These are phyloP conservation scores for Mycocentrospora acerina DNA, from an alignment of 2,329 filamentous ascomycete genomes.

Conservation along the genomic window DNA sequence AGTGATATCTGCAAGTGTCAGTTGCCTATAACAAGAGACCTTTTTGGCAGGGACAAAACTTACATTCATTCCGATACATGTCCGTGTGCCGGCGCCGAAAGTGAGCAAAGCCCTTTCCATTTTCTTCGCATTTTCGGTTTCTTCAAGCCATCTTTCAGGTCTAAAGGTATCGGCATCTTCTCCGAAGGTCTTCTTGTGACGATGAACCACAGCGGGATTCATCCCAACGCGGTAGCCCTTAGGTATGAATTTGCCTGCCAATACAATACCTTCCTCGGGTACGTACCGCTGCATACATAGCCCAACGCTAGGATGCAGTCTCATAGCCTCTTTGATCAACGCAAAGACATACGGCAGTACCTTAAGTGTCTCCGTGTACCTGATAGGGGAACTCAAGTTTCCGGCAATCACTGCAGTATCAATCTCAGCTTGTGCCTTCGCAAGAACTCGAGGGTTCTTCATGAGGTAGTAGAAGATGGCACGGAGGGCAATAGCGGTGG, in stretches of 20 bases:
- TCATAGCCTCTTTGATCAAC: slow-evolving; percentile 47
- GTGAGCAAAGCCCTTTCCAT: too few species aligned
- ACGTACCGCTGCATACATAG: slow-evolving; percentile 19
- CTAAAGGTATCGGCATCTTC: background rate
- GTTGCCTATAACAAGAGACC: too few species aligned
- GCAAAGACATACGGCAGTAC: slow-evolving; percentile 46
- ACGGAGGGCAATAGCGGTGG: slow-evolving; percentile 37
- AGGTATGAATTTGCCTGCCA: slow-evolving; percentile 24
- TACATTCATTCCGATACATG: background rate
- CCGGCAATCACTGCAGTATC: slow-evolving; percentile 13
- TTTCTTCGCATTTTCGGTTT: too few species aligned
- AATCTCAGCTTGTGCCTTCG: slow-evolving; percentile 14
- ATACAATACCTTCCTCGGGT: slow-evolving; percentile 21
- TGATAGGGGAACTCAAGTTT: slow-evolving; percentile 7
- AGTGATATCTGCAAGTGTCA: slow-evolving; percentile 11
- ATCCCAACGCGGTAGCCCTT: slow-evolving; percentile 47
- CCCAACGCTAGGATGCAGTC: slow-evolving; percentile 41
- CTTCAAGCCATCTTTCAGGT: background rate
- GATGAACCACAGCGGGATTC: slow-evolving; percentile 24
- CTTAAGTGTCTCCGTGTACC: slow-evolving; percentile 14
- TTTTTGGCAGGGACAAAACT: too few species aligned
- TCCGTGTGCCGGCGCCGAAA: background rate
- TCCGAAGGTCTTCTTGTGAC: background rate
- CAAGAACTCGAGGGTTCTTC: slow-evolving; percentile 24
- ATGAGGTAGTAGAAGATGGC: slow-evolving; percentile 44